Evolutionary conservation across 495 filamentous ascomycete species (phyloP).

Genomic region (Neurospora terricola): DNA sequence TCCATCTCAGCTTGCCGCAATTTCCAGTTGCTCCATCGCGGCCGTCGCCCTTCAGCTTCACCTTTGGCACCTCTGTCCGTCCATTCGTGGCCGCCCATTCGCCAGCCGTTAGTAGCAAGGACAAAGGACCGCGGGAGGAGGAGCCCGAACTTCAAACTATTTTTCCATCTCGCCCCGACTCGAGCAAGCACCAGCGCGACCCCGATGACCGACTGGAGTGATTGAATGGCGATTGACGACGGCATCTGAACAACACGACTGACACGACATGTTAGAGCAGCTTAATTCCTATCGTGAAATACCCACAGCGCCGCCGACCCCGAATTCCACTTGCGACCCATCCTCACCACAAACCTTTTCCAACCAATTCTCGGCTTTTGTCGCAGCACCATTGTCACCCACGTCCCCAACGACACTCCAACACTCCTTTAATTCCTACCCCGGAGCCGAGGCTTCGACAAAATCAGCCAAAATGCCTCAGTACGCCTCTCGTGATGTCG

Average conservation of each 20-base stretch:
- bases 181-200: background rate
- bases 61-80: background rate
- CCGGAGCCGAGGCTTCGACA: slow-evolving; percentile 11
- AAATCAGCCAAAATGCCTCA: slow-evolving; percentile 36
- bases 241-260: slow-evolving; percentile 7
- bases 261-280: slow-evolving; percentile 17
- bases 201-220: background rate
- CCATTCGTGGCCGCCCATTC: background rate
- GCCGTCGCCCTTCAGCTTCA: background rate
- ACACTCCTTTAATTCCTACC: slow-evolving; percentile 4
- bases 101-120: background rate
- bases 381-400: slow-evolving; percentile 14
- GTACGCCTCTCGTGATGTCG: slow-evolving; percentile 46
- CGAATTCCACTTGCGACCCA: slow-evolving; percentile 10
- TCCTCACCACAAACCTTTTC: slow-evolving; percentile 12
- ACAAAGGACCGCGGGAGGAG: background rate
- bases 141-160: background rate
- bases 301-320: slow-evolving; percentile 8
- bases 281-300: slow-evolving; percentile 4
- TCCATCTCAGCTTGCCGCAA: background rate
- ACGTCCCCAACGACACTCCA: slow-evolving; percentile 9
- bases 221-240: background rate
- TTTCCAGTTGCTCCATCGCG: background rate
- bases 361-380: slow-evolving; percentile 6
- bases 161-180: background rate